Conservation (phyloP, 441 rosid species). For the Jatropha podagrica region DNA sequence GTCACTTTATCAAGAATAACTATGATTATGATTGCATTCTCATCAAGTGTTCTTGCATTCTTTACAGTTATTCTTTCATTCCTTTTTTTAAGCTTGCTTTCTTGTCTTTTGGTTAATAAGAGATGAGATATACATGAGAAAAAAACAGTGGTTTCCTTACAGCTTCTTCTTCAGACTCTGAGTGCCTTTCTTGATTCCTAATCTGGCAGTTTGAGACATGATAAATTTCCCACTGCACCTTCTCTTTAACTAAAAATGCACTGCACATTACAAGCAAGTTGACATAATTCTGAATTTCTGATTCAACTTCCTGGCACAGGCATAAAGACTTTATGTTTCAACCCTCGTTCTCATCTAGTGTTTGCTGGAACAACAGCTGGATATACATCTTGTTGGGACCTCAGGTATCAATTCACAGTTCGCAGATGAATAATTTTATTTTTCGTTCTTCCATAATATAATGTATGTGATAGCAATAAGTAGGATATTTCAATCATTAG, state of each 20-base stretch:
- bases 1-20: constrained; percentile 9
- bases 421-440: background rate
- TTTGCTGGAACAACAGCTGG: constrained; percentile 84
- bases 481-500: no score
- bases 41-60: background rate
- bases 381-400: constrained; percentile 75
- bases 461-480: background rate
- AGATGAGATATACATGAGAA: background rate
- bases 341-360: constrained; percentile 54
- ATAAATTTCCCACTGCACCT: no score
- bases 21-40: background rate
- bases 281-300: constrained; percentile 9
- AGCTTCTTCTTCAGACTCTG: background rate
- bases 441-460: background rate
- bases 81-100: background rate
- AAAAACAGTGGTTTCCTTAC: background rate
- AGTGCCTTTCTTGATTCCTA: background rate
- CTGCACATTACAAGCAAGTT: constrained; percentile 1
- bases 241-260: background rate
- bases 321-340: constrained; percentile 62
- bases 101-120: background rate
- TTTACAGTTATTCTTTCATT: background rate
- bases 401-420: constrained; percentile 45
- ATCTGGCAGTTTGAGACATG: constrained; percentile 3
- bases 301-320: constrained; percentile 42